Percentiles rank a stretch among this genome's conserved stretches.
These are phyloP conservation scores for Larix sibirica DNA, from an alignment of 83 land plant species.

Conservation along the genomic window DNA sequence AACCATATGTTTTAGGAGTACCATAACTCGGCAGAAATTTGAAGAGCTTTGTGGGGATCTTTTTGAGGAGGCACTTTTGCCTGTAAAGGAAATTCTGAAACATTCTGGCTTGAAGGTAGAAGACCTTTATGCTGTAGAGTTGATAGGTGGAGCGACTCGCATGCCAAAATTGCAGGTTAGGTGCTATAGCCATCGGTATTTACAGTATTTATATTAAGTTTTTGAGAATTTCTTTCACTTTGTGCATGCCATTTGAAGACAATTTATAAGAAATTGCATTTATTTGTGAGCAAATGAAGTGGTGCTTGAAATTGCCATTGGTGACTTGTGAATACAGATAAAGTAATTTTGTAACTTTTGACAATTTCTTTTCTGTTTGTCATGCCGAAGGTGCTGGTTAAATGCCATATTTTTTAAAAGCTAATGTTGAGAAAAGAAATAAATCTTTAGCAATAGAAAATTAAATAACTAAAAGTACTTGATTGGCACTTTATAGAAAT, in stretches of 20 bases:
- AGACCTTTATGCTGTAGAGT: slow-evolving; percentile 83
- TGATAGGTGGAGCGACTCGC: slow-evolving; percentile 95
- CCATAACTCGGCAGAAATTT: slow-evolving; percentile 82
- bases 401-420: background rate
- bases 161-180: slow-evolving; percentile 90
- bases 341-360: too few relatives aligned
- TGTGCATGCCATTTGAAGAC: background rate
- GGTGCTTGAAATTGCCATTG: background rate
- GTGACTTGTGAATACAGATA: background rate
- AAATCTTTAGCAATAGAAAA: too few relatives aligned
- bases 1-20: slow-evolving; percentile 55
- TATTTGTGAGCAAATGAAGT: background rate
- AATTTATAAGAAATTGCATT: background rate
- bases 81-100: slow-evolving; percentile 69
- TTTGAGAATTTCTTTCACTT: background rate
- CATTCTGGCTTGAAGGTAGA: slow-evolving; percentile 57
- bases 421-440: too few relatives aligned
- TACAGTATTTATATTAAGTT: background rate
- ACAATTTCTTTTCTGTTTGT: too few relatives aligned
- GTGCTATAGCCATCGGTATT: background rate
- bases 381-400: too few relatives aligned
- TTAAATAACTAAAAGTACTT: too few relatives aligned
- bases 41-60: slow-evolving; percentile 92
- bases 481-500: too few relatives aligned
- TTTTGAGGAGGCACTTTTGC: slow-evolving; percentile 79